These are phyloP conservation scores for Thalia dealbata DNA, from an alignment of 176 grass and related monocot species.

Conservation along the genomic window DNA sequence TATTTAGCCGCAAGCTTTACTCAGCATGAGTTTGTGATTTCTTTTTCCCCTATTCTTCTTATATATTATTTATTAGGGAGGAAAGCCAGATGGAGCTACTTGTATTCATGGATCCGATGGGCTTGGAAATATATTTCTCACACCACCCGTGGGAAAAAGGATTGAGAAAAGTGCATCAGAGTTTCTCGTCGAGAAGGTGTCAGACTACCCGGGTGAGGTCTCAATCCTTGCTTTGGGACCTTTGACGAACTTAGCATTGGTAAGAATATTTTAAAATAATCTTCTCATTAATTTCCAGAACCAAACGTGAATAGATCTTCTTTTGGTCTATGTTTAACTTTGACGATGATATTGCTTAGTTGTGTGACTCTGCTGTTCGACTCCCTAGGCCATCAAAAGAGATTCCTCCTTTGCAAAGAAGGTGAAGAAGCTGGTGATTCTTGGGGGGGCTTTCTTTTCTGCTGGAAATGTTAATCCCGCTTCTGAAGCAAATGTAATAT, in stretches of 20 bases:
- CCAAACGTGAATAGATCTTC: neutral
- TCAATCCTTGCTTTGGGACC: constrained; percentile 76
- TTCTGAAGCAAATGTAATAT: constrained; percentile 79
- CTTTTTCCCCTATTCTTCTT: neutral
- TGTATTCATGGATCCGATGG: constrained; percentile 79
- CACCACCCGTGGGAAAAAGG: constrained; percentile 45
- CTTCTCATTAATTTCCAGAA: neutral
- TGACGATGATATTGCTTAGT: neutral
- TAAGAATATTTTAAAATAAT: constrained; percentile 16
- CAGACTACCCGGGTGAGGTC: constrained; percentile 53
- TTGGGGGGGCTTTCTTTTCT: constrained; percentile 71
- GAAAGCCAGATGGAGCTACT: constrained; percentile 44
- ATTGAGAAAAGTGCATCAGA: constrained; percentile 46
- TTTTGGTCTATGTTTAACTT: neutral
- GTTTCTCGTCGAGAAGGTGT: constrained; percentile 67
- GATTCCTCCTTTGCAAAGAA: constrained; percentile 55
- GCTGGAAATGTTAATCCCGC: constrained; percentile 74
- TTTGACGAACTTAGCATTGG: constrained; percentile 75
- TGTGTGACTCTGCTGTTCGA: neutral
- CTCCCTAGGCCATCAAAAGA: constrained; percentile 56
- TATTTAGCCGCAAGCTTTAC: neutral
- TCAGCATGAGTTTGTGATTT: neutral
- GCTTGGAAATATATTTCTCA: constrained; percentile 48
- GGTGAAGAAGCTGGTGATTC: constrained; percentile 72
- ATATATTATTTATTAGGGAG: constrained; percentile 37